These are phyloP conservation scores for Kodamaea plutei DNA, from an alignment of 1,139 yeast species.

Conservation along the genomic window DNA sequence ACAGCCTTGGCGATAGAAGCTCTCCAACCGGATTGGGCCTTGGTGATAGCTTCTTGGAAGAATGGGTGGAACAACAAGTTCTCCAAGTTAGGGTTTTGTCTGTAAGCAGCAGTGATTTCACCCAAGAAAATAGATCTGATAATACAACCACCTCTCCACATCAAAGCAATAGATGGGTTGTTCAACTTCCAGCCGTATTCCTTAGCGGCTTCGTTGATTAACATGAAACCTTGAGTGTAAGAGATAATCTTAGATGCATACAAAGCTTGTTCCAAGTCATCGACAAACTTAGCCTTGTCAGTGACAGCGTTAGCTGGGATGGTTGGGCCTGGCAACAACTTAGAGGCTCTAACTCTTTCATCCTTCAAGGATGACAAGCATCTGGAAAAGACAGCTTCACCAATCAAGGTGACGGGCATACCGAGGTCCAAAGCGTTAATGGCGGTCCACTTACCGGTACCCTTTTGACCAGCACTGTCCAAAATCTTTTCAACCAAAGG, in stretches of 20 bases:
- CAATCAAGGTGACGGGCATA: constrained; percentile 96
- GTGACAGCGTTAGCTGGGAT: constrained; percentile 51
- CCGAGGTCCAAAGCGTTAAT: constrained; percentile 96
- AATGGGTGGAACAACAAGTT: constrained; percentile 93
- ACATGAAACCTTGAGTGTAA: constrained; percentile 99
- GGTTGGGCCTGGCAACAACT: constrained; percentile 72
- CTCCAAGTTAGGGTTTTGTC: constrained; percentile 88
- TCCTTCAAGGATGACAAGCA: constrained; percentile 88
- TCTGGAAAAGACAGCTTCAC: constrained; percentile 98
- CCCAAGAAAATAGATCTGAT: constrained; percentile 97
- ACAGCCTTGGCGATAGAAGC: constrained; percentile 73
- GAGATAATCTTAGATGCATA: constrained; percentile 98
- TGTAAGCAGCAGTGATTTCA: constrained; percentile 95
- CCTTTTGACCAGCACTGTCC: constrained; percentile 98
- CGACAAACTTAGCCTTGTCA: constrained; percentile 80
- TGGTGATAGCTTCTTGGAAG: constrained; percentile 85
- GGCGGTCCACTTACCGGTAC: constrained; percentile 99
- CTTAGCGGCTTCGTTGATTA: constrained; percentile 96
- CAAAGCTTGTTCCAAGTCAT: constrained; percentile 94
- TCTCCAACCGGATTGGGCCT: constrained; percentile 98
- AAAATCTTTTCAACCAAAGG: constrained; percentile 95
- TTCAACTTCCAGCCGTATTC: constrained; percentile 96
- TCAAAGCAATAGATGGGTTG: constrained; percentile 96
- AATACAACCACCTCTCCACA: constrained; percentile 99
- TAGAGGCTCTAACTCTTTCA: constrained; percentile 87